A percentile compares a stretch with the other conserved stretches of the same genome.
Evolutionary conservation across 208 protist species (phyloP).

Genomic region (Naegleria gruberi): DNA sequence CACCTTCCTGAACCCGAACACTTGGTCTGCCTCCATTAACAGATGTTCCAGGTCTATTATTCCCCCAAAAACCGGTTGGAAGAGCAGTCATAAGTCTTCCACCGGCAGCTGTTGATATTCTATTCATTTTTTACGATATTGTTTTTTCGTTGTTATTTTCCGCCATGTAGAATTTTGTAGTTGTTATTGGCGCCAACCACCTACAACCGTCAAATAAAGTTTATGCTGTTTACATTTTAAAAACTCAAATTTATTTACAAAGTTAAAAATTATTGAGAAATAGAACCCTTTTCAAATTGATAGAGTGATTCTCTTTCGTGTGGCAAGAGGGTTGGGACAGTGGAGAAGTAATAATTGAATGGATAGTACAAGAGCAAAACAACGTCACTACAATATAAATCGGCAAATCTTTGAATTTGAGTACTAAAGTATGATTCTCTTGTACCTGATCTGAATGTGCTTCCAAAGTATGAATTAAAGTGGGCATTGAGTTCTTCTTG

Average conservation of each 20-base stretch:
- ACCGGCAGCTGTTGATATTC: background rate
- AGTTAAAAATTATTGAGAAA: background rate
- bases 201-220: too few relatives aligned
- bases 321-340: background rate
- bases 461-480: constrained; percentile 15
- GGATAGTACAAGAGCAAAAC: constrained; percentile 12
- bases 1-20: constrained; percentile 74
- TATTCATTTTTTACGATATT: too few relatives aligned
- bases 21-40: constrained; percentile 2
- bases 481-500: background rate
- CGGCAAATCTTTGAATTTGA: background rate
- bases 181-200: too few relatives aligned
- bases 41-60: background rate
- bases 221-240: too few relatives aligned
- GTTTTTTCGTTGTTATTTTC: too few relatives aligned
- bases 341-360: background rate
- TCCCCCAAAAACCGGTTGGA: background rate
- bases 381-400: constrained; percentile 6
- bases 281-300: background rate
- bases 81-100: constrained; percentile 6
- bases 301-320: background rate
- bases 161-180: too few relatives aligned
- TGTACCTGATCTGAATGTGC: background rate
- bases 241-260: too few relatives aligned
- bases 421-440: background rate